Conservation (phyloP, 352 stramenopile genomes). For the Globisporangium yorkense region DNA sequence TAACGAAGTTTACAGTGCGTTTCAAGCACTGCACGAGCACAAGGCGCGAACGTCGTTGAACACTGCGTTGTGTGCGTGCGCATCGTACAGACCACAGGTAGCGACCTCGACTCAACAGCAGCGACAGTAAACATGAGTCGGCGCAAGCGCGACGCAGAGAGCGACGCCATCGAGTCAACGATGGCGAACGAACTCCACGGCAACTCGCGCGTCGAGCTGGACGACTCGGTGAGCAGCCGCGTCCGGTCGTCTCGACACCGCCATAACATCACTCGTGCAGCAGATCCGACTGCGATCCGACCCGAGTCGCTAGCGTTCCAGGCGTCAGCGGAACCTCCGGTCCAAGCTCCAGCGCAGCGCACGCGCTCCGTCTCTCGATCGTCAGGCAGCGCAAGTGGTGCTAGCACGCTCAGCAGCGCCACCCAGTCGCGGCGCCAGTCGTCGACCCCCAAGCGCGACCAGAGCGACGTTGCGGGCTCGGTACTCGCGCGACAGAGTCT, state of each 20-base stretch:
- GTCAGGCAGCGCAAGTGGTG: background rate
- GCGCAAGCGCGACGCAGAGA: slow-evolving; percentile 5
- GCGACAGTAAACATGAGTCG: slow-evolving; percentile 19
- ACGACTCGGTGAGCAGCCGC: slow-evolving; percentile 1
- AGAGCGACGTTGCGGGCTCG: background rate
- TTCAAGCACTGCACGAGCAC: background rate
- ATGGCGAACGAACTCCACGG: background rate
- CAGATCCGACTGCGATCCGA: background rate
- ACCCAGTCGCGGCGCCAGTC: background rate
- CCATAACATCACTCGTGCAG: background rate
- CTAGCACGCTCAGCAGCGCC: background rate
- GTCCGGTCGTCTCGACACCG: background rate
- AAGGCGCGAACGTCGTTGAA: too few relatives aligned
- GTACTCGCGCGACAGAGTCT: slow-evolving; percentile 14
- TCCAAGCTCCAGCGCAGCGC: background rate
- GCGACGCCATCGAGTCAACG: background rate
- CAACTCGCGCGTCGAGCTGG: background rate
- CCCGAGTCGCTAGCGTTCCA: background rate
- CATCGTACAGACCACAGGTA: too few relatives aligned
- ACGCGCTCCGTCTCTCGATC: background rate
- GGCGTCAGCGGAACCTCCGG: background rate
- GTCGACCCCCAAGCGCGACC: slow-evolving; percentile 6
- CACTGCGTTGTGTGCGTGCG: too few relatives aligned
- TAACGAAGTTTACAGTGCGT: background rate
- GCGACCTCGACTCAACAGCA: background rate